These are phyloP conservation scores for Fusarium sp. DNA, from an alignment of 2,329 filamentous ascomycete genomes.

Conservation along the genomic window DNA sequence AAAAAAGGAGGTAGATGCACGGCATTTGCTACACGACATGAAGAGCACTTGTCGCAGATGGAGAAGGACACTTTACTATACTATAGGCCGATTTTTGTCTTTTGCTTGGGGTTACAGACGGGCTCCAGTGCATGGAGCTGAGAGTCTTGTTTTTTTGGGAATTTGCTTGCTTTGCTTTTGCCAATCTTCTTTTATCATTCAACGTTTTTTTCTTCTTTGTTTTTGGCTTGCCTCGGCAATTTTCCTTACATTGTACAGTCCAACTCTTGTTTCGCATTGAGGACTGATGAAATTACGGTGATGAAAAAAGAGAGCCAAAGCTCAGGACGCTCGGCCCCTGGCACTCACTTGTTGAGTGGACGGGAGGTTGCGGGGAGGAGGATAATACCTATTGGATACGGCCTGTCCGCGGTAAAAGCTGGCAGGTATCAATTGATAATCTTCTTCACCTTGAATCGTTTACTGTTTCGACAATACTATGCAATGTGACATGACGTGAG, in stretches of 20 bases:
- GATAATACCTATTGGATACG: conserved; percentile 32
- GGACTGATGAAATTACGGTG: conserved; percentile 50
- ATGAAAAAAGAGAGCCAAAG: conserved; percentile 41
- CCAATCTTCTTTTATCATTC: conserved; percentile 7
- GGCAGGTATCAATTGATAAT: conserved; percentile 41
- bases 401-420: conserved; percentile 41
- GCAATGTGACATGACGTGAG: conserved; percentile 8
- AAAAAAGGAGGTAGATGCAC: conserved; percentile 40
- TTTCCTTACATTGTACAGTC: conserved; percentile 43
- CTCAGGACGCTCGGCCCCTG: conserved; percentile 21
- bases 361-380: conserved; percentile 21
- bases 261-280: conserved; percentile 35
- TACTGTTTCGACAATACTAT: conserved; percentile 4
- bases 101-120: conserved; percentile 45
- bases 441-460: conserved; percentile 34
- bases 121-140: conserved; percentile 19
- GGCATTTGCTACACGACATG: conserved; percentile 46
- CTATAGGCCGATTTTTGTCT: conserved; percentile 27
- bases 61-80: conserved; percentile 28
- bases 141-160: conserved; percentile 28
- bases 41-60: conserved; percentile 44
- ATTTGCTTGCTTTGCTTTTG: conserved; percentile 25
- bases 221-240: conserved; percentile 30
- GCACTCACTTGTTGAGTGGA: conserved; percentile 12
- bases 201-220: conserved; percentile 21